Conservation (phyloP, 2,329 filamentous ascomycete species). For the Paecilomyces formosus region DNA sequence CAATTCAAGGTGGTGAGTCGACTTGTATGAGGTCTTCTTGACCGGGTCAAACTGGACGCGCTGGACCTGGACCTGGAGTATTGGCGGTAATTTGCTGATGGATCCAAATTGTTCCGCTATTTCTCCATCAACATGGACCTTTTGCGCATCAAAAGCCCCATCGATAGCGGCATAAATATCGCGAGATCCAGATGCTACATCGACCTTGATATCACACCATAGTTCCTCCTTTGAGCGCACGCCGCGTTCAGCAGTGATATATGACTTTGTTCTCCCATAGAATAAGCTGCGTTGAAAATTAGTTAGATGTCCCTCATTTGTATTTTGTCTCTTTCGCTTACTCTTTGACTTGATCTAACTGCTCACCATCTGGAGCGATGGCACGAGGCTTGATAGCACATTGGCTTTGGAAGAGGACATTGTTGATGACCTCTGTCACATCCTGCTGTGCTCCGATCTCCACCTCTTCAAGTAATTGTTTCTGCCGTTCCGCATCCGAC, state of each 20-base stretch:
- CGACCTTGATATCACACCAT: constrained; percentile 57
- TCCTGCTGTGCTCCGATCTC: constrained; percentile 74
- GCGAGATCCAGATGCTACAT: constrained; percentile 50
- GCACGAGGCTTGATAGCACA: constrained; percentile 72
- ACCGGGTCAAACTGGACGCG: constrained; percentile 65
- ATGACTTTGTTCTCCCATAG: constrained; percentile 40
- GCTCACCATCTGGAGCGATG: constrained; percentile 62
- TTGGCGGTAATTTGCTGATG: constrained; percentile 68
- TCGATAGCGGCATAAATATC: constrained; percentile 81
- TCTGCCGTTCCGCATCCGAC: constrained; percentile 23
- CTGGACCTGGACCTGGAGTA: constrained; percentile 85
- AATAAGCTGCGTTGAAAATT: constrained; percentile 34
- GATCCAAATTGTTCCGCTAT: constrained; percentile 59
- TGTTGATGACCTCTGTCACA: constrained; percentile 91
- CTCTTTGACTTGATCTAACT: constrained; percentile 72
- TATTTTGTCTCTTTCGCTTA: constrained; percentile 22
- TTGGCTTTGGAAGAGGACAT: constrained; percentile 83
- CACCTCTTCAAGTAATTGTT: constrained; percentile 41
- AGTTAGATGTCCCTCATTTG: constrained; percentile 1
- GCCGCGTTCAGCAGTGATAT: constrained; percentile 38
- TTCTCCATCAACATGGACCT: constrained; percentile 59
- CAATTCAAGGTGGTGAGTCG: constrained; percentile 69
- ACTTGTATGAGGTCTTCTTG: constrained; percentile 57
- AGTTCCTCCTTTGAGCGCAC: constrained; percentile 47
- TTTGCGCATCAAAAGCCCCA: constrained; percentile 73